phyloP scores from a whole-genome alignment of 2,329 filamentous ascomycete genomes.

The Metarhizium robertsii region DNA sequence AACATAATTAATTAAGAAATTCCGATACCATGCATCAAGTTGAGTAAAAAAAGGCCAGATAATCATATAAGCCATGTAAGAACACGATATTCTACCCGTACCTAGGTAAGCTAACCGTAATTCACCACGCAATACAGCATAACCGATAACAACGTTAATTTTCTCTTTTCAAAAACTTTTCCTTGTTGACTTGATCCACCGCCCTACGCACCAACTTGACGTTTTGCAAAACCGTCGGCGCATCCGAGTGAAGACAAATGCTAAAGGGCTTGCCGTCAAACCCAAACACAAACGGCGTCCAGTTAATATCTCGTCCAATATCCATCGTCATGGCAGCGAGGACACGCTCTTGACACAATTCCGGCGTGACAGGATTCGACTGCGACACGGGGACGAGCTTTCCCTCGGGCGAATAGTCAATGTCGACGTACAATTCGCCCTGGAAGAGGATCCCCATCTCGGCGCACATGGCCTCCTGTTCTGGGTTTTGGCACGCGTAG shows the following conservation, averaged over 20 bases:
- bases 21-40: too few species aligned
- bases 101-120: too few species aligned
- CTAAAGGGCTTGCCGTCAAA: slow-evolving; percentile 4
- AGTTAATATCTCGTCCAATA: slow-evolving; percentile 1
- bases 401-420: slow-evolving; percentile 11
- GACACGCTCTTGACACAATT: slow-evolving; percentile 7
- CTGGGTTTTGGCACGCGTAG: slow-evolving; percentile 5
- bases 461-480: slow-evolving; percentile 15
- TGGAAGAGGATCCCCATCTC: slow-evolving; percentile 10
- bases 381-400: slow-evolving; percentile 7
- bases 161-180: not conserved
- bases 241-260: slow-evolving; percentile 9
- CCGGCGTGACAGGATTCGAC: slow-evolving; percentile 6
- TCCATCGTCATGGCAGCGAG: not conserved
- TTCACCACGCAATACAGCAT: too few species aligned
- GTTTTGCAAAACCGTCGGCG: slow-evolving; percentile 5
- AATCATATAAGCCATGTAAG: too few species aligned
- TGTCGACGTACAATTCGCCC: slow-evolving; percentile 14
- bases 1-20: too few species aligned
- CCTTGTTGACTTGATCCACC: slow-evolving; percentile 2
- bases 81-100: too few species aligned
- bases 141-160: too few species aligned
- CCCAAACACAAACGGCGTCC: not conserved
- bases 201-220: slow-evolving; percentile 4
- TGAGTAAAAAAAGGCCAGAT: too few species aligned